These are phyloP conservation scores for Suillus weaverae DNA, from an alignment of 768 basidiomycete genomes.

Conservation along the genomic window DNA sequence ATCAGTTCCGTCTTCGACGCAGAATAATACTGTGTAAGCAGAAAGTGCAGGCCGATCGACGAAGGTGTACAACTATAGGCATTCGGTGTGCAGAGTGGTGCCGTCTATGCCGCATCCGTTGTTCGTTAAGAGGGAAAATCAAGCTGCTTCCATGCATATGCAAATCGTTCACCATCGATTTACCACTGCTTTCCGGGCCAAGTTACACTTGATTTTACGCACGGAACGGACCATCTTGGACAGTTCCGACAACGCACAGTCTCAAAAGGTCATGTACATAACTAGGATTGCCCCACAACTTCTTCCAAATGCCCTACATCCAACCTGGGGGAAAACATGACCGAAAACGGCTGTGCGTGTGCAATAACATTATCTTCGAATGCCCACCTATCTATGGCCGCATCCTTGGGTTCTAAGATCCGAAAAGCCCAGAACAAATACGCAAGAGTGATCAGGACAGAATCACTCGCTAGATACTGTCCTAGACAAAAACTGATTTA, in stretches of 20 bases:
- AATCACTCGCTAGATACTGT: conserved; percentile 44
- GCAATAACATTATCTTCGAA: conserved; percentile 58
- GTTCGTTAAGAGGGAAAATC: neutral
- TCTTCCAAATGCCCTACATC: conserved; percentile 3
- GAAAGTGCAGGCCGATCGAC: neutral
- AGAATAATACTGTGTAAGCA: neutral
- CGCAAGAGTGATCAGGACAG: conserved; percentile 61
- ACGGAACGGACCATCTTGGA: neutral
- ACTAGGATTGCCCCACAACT: conserved; percentile 2
- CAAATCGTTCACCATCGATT: neutral
- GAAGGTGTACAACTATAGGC: neutral
- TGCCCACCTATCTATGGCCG: conserved; percentile 56
- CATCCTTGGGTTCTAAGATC: conserved; percentile 43
- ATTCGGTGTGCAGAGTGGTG: neutral
- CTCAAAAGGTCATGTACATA: neutral
- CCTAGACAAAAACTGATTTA: conserved; percentile 55
- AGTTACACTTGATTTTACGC: neutral
- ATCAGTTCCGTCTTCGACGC: neutral
- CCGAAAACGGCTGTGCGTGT: conserved; percentile 57
- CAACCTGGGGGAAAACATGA: conserved; percentile 48
- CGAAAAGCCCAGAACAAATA: conserved; percentile 64
- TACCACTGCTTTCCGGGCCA: neutral
- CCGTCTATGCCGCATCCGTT: neutral
- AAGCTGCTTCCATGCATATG: neutral
- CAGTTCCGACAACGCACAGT: neutral